These are phyloP conservation scores for Hygrophila difformis DNA, from an alignment of 257 asterid species.

Conservation along the genomic window DNA sequence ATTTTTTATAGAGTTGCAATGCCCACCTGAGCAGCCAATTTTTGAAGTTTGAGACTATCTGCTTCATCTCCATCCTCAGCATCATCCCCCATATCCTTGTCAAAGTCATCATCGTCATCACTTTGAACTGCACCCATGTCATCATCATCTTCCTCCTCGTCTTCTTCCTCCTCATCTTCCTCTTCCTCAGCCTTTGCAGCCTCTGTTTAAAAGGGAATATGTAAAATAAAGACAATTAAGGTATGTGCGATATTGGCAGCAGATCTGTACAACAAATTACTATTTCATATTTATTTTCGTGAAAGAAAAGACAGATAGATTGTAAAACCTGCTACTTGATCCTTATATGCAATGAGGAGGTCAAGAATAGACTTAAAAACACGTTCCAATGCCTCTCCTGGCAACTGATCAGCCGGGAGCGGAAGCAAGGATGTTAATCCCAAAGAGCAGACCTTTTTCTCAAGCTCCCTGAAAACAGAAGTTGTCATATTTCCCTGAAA, in stretches of 20 bases:
- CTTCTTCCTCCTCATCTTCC: too few relatives aligned
- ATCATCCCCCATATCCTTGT: constrained; percentile 92
- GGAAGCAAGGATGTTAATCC: constrained; percentile 93
- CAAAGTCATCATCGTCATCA: constrained; percentile 75
- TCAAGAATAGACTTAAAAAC: constrained; percentile 90
- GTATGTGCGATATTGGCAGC: not conserved
- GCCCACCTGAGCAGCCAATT: constrained; percentile 87
- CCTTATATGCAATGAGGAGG: constrained; percentile 92
- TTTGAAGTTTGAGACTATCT: constrained; percentile 64
- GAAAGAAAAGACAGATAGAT: not conserved
- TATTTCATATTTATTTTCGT: not conserved
- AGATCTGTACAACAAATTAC: not conserved
- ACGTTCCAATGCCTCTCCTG: constrained; percentile 85
- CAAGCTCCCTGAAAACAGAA: constrained; percentile 74
- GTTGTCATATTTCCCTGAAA: too few relatives aligned
- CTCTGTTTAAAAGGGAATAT: constrained; percentile 29
- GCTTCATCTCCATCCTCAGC: constrained; percentile 88
- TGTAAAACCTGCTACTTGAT: constrained; percentile 75
- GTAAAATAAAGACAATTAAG: too few relatives aligned
- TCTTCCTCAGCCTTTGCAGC: constrained; percentile 66
- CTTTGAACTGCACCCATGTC: constrained; percentile 64
- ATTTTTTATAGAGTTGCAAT: not conserved
- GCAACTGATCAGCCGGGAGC: constrained; percentile 87
- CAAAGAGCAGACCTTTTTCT: constrained; percentile 92
- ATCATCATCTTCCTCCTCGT: too few relatives aligned